Percentiles rank a stretch among this genome's conserved stretches.
These are phyloP conservation scores for Macadamia tetraphylla DNA, from an alignment of 164 flowering plant genomes.

Conservation along the genomic window DNA sequence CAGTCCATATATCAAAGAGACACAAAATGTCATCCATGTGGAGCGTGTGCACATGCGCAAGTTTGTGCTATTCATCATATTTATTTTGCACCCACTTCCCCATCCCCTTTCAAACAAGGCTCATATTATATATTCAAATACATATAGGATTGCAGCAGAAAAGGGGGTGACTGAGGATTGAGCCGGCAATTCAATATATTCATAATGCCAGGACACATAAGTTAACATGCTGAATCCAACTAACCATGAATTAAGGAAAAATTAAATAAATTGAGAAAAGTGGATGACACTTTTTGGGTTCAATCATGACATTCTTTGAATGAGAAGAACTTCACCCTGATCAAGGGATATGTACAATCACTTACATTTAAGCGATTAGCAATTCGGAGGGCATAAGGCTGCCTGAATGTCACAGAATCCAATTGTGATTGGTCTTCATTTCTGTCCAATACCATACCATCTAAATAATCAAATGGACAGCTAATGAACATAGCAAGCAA, in stretches of 20 bases:
- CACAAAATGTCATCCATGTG: too few species aligned
- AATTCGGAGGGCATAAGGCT: constrained; percentile 26
- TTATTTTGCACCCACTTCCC: too few species aligned
- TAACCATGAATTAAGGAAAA: background rate
- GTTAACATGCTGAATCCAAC: background rate
- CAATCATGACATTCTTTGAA: background rate
- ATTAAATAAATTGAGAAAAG: too few species aligned
- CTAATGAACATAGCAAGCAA: background rate
- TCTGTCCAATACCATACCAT: background rate
- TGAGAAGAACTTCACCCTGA: background rate
- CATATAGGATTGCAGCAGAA: too few species aligned
- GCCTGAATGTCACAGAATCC: constrained; percentile 24
- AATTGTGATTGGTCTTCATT: constrained; percentile 8
- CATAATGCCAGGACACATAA: background rate
- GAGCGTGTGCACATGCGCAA: too few species aligned
- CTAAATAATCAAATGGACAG: background rate
- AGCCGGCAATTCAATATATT: too few species aligned
- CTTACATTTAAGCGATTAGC: constrained; percentile 19
- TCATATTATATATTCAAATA: too few species aligned
- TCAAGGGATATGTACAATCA: background rate
- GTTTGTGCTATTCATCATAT: too few species aligned
- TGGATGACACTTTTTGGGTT: background rate
- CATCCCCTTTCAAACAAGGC: too few species aligned
- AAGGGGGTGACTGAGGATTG: too few species aligned
- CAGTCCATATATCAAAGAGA: too few species aligned